These are phyloP conservation scores for Endoconidiophora polonica DNA, from an alignment of 2,329 filamentous ascomycete species.

Conservation along the genomic window DNA sequence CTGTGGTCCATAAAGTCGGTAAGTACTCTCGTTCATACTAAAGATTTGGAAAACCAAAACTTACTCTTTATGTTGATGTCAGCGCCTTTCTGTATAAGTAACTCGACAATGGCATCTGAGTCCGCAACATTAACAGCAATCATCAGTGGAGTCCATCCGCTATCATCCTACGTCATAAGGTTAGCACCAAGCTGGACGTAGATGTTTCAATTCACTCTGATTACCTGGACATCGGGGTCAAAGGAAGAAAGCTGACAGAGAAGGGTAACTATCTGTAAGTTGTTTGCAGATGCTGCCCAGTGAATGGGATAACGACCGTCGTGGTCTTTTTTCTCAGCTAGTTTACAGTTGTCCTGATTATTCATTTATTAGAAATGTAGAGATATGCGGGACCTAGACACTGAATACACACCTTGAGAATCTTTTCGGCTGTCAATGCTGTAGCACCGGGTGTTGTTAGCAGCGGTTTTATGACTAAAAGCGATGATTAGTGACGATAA, in stretches of 20 bases:
- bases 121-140: constrained; percentile 63
- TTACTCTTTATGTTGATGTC: constrained; percentile 58
- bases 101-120: constrained; percentile 47
- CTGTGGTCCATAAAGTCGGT: constrained; percentile 21
- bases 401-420: constrained; percentile 7
- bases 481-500: not conserved
- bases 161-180: constrained; percentile 40
- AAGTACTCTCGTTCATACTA: constrained; percentile 9
- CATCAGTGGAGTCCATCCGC: constrained; percentile 73
- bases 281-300: constrained; percentile 82
- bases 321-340: constrained; percentile 56
- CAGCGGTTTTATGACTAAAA: not conserved
- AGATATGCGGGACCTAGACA: not conserved
- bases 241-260: constrained; percentile 57
- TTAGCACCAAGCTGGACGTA: not conserved
- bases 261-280: constrained; percentile 54
- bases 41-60: constrained; percentile 11
- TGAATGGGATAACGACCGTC: constrained; percentile 84
- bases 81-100: constrained; percentile 52
- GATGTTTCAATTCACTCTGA: not conserved
- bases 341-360: constrained; percentile 56
- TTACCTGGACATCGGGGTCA: constrained; percentile 65
- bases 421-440: constrained; percentile 2
- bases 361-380: not conserved
- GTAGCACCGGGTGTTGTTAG: not conserved